These are phyloP conservation scores for Nakaseomyces nivariensis DNA, from an alignment of 1,139 yeast species.

Conservation along the genomic window DNA sequence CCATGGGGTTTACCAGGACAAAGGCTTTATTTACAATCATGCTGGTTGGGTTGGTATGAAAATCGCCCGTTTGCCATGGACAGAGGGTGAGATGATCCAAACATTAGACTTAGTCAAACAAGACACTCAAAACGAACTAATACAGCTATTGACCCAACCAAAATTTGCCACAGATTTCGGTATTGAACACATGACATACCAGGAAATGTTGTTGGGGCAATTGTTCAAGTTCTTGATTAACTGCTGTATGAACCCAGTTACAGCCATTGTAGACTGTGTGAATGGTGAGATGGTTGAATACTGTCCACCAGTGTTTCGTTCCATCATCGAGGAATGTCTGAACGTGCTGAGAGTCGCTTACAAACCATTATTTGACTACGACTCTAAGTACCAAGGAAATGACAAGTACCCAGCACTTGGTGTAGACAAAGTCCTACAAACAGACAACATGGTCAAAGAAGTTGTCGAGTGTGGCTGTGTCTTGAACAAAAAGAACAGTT, in stretches of 20 bases:
- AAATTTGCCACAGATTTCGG: conserved; percentile 31
- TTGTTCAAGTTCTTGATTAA: conserved; percentile 70
- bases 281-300: conserved; percentile 57
- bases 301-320: conserved; percentile 34
- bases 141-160: conserved; percentile 24
- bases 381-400: conserved; percentile 25
- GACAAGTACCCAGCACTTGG: conserved; percentile 17
- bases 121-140: conserved; percentile 17
- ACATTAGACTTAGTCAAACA: conserved; percentile 9
- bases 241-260: conserved; percentile 72
- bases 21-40: conserved; percentile 39
- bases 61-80: conserved; percentile 38
- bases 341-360: conserved; percentile 31
- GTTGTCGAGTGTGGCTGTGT: conserved; percentile 40
- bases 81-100: conserved; percentile 19
- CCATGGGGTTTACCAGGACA: conserved; percentile 56
- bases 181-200: conserved; percentile 38
- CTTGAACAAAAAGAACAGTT: conserved; percentile 48
- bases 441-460: conserved; percentile 35
- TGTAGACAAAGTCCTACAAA: conserved; percentile 32
- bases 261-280: conserved; percentile 62
- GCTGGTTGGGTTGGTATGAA: conserved; percentile 58
- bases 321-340: conserved; percentile 43
- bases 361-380: conserved; percentile 25
- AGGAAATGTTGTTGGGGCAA: conserved; percentile 54